Conservation (phyloP, 192 early-diverging fungal species). For the Podochytrium sp. region DNA sequence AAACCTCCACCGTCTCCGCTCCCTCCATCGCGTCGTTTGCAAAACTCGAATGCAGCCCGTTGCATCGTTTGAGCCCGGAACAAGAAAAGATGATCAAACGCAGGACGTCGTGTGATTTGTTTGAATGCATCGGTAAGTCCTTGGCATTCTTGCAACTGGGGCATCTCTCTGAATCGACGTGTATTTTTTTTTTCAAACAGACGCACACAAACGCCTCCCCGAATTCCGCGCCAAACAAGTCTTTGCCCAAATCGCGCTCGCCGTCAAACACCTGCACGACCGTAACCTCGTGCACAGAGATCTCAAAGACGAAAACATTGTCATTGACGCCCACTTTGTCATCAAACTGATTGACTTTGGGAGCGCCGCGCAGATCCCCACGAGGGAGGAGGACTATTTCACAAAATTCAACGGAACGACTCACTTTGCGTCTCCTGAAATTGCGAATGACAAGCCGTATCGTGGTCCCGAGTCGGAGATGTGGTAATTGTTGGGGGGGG, state of each 20-base stretch:
- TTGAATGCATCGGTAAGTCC: slow-evolving; percentile 54
- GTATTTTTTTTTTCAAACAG: neutral
- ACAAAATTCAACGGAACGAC: slow-evolving; percentile 53
- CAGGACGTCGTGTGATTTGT: slow-evolving; percentile 52
- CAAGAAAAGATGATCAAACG: slow-evolving; percentile 42
- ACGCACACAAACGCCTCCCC: slow-evolving; percentile 39
- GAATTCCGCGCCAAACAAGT: slow-evolving; percentile 33
- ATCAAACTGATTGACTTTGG: slow-evolving; percentile 59
- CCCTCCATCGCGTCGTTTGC: neutral
- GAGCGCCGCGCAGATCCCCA: slow-evolving; percentile 45
- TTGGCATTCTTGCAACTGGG: neutral
- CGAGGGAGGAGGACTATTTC: slow-evolving; percentile 40
- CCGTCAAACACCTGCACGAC: slow-evolving; percentile 43
- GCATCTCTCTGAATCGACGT: neutral
- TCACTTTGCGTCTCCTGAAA: slow-evolving; percentile 56
- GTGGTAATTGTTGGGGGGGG: slow-evolving; percentile 44
- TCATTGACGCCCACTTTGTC: slow-evolving; percentile 45
- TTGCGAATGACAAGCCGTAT: slow-evolving; percentile 40
- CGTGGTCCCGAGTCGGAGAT: slow-evolving; percentile 55
- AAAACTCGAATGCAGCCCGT: slow-evolving; percentile 32
- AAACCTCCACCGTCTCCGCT: neutral
- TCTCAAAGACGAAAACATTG: slow-evolving; percentile 44
- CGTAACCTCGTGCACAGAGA: slow-evolving; percentile 4
- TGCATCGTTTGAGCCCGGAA: slow-evolving; percentile 33
- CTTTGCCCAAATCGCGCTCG: slow-evolving; percentile 55